Evolutionary conservation across 345 rosid species (phyloP).

Genomic region (Bretschneidera sinensis): DNA sequence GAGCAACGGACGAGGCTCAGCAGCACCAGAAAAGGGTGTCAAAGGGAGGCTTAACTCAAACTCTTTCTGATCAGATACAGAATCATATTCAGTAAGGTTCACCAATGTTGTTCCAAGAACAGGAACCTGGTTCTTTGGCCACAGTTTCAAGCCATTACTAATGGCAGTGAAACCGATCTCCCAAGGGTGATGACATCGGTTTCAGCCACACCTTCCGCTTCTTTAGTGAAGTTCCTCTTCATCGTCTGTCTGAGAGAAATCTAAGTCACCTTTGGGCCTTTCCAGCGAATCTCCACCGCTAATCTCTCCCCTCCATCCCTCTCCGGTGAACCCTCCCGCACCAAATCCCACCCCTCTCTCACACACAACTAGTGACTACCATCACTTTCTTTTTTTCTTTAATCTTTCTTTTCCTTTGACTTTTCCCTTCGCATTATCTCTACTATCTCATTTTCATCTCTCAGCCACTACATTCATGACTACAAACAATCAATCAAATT

Average conservation of each 20-base stretch:
- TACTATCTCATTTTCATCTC: no score
- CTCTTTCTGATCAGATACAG: conserved; percentile 40
- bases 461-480: no score
- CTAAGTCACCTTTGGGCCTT: conserved; percentile 76
- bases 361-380: no score
- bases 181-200: conserved; percentile 81
- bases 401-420: no score
- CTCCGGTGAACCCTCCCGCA: conserved; percentile 32
- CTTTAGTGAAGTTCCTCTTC: conserved; percentile 81
- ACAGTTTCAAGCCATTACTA: conserved; percentile 57
- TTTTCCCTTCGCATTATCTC: no score
- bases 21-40: no score
- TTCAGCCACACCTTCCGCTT: conserved; percentile 43
- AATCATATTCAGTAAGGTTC: conserved; percentile 65
- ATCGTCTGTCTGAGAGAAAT: conserved; percentile 64
- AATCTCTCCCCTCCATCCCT: conserved; percentile 31
- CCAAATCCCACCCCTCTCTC: conserved; percentile 85
- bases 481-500: no score
- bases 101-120: conserved; percentile 43
- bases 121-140: conserved; percentile 43
- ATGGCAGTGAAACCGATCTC: conserved; percentile 83
- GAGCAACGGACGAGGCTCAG: no score
- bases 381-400: no score
- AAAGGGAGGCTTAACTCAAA: conserved; percentile 45
- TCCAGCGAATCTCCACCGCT: conserved; percentile 89